Percentiles rank a stretch among this genome's conserved stretches.
These are phyloP conservation scores for Debaryomyces maramus DNA, from an alignment of 805 yeast genomes.

Conservation along the genomic window DNA sequence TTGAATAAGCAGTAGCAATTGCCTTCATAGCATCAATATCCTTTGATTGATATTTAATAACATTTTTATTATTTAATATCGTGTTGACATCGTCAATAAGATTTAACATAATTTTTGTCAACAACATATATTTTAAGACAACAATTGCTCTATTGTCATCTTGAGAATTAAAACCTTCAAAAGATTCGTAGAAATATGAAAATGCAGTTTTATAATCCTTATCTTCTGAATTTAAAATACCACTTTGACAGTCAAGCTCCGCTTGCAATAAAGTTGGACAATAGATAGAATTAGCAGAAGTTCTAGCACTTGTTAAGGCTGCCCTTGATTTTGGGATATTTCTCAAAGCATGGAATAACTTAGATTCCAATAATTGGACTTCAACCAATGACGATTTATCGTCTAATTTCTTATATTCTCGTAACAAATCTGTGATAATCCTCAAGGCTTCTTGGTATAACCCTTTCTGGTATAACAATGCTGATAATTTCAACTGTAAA, in stretches of 20 bases:
- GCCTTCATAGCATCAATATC: slow-evolving; percentile 96
- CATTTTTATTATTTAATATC: slow-evolving; percentile 69
- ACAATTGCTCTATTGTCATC: slow-evolving; percentile 60
- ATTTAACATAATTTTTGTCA: slow-evolving; percentile 91
- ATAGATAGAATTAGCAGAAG: slow-evolving; percentile 95
- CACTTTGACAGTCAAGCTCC: slow-evolving; percentile 91
- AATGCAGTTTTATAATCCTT: slow-evolving; percentile 95
- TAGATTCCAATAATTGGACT: slow-evolving; percentile 88
- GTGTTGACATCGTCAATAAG: slow-evolving; percentile 81
- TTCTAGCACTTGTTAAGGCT: slow-evolving; percentile 89
- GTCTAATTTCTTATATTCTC: slow-evolving; percentile 89
- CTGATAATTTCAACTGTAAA: slow-evolving; percentile 78
- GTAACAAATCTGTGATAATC: slow-evolving; percentile 68
- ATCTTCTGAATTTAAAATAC: slow-evolving; percentile 94
- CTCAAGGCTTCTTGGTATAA: slow-evolving; percentile 68
- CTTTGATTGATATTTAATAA: slow-evolving; percentile 68
- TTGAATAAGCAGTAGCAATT: slow-evolving; percentile 83
- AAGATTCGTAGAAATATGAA: slow-evolving; percentile 92
- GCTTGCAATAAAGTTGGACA: slow-evolving; percentile 94
- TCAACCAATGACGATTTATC: slow-evolving; percentile 95
- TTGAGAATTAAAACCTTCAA: slow-evolving; percentile 82
- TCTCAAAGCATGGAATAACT: slow-evolving; percentile 86
- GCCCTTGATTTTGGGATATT: slow-evolving; percentile 91
- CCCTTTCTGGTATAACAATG: slow-evolving; percentile 65
- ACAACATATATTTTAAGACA: slow-evolving; percentile 87